Conservation (phyloP, 2,329 filamentous ascomycete species). For the Dendrostoma leiphaemia region DNA sequence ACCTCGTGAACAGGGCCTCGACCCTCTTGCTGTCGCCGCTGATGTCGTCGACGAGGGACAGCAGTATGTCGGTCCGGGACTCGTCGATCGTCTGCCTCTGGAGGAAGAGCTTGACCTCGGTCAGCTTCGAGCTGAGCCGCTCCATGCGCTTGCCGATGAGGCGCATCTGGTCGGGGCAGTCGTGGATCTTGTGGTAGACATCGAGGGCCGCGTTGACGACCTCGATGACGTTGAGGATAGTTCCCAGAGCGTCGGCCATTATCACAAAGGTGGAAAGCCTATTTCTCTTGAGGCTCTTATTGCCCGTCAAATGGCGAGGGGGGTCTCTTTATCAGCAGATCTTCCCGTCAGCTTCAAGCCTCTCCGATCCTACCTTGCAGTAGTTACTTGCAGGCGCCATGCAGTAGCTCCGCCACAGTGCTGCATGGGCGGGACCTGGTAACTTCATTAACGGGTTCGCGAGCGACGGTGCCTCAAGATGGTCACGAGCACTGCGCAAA, state of each 20-base stretch:
- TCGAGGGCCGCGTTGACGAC: constrained; percentile 21
- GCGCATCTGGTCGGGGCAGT: constrained; percentile 23
- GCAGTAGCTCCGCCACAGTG: background rate
- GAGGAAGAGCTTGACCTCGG: constrained; percentile 20
- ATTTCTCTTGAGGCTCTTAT: background rate
- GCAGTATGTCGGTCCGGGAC: constrained; percentile 9
- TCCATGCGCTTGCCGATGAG: constrained; percentile 24
- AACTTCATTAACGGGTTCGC: too few species aligned
- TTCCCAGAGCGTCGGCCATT: constrained; percentile 19
- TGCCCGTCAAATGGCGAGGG: background rate
- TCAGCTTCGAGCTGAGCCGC: constrained; percentile 20
- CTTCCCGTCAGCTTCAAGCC: too few species aligned
- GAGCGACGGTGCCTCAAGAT: background rate
- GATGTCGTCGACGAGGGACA: constrained; percentile 21
- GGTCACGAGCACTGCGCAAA: too few species aligned
- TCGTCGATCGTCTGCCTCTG: constrained; percentile 18
- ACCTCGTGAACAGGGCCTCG: constrained; percentile 24
- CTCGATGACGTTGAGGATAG: constrained; percentile 23
- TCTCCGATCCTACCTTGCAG: too few species aligned
- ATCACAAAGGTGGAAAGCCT: background rate
- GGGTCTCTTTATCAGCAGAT: background rate
- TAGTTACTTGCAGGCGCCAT: background rate
- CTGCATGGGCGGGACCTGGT: background rate
- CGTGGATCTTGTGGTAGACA: constrained; percentile 24
- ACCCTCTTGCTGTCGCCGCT: constrained; percentile 21